These are phyloP conservation scores for Trypanosoma rangeli DNA, from an alignment of 208 protist species.

Conservation along the genomic window DNA sequence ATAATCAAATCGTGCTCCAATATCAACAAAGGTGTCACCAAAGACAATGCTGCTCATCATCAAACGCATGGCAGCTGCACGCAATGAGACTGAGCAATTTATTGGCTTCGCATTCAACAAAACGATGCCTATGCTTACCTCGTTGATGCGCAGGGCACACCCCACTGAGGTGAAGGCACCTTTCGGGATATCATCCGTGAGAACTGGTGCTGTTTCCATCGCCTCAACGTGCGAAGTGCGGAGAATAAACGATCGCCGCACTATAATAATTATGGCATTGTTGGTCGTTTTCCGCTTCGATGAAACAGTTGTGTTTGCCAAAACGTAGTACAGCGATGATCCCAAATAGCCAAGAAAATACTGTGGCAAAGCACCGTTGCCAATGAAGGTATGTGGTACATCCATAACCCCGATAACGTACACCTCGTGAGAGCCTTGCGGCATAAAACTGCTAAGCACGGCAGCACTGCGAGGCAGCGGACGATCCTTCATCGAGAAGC, in stretches of 20 bases:
- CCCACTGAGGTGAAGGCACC: conserved; percentile 57
- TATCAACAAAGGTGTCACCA: conserved; percentile 48
- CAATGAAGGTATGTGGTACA: conserved; percentile 44
- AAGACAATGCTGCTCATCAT: conserved; percentile 64
- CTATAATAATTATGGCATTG: conserved; percentile 64
- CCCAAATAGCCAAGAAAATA: conserved; percentile 68
- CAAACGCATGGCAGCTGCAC: conserved; percentile 42
- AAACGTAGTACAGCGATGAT: conserved; percentile 42
- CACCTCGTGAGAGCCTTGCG: conserved; percentile 62
- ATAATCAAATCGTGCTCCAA: conserved; percentile 73
- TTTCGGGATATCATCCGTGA: conserved; percentile 31
- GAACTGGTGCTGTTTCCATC: conserved; percentile 35
- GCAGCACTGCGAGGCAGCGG: conserved; percentile 47
- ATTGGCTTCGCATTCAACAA: conserved; percentile 47
- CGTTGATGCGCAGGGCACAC: conserved; percentile 59
- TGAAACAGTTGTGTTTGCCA: conserved; percentile 42
- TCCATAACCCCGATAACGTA: conserved; percentile 73
- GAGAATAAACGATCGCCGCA: conserved; percentile 61
- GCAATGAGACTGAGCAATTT: conserved; percentile 23
- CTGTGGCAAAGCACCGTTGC: conserved; percentile 39
- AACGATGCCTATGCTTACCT: conserved; percentile 52
- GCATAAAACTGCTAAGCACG: conserved; percentile 68
- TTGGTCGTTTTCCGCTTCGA: conserved; percentile 41
- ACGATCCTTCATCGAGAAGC: conserved; percentile 61
- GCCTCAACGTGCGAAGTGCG: conserved; percentile 61